These are phyloP conservation scores for Colletotrichum horii DNA, from an alignment of 2,329 filamentous ascomycete genomes.

Conservation along the genomic window DNA sequence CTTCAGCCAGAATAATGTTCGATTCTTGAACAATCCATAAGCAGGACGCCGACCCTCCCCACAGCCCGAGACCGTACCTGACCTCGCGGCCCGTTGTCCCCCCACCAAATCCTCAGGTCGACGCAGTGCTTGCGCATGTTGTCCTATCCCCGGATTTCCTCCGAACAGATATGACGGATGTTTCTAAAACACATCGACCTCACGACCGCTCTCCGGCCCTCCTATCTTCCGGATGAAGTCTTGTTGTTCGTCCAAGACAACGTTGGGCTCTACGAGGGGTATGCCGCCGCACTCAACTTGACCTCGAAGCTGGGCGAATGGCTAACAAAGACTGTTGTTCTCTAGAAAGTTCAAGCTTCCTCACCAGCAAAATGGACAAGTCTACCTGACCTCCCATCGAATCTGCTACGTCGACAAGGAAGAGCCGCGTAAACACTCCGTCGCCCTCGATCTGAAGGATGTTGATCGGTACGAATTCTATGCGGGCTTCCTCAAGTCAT, in stretches of 20 bases:
- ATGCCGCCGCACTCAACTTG: conserved; percentile 41
- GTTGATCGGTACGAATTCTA: conserved; percentile 92
- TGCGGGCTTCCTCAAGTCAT: conserved; percentile 93
- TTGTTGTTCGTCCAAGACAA: conserved; percentile 97
- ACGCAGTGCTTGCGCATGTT: not conserved
- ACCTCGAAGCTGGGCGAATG: not conserved
- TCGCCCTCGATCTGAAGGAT: conserved; percentile 86
- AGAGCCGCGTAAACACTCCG: conserved; percentile 83
- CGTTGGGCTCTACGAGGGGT: conserved; percentile 98
- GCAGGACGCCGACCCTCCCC: not conserved
- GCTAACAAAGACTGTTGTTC: not conserved
- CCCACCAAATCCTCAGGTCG: not conserved
- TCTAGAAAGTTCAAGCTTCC: conserved; percentile 91
- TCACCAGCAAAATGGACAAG: conserved; percentile 92
- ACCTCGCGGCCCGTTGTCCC: not conserved
- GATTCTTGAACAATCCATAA: not conserved
- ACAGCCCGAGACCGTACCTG: not conserved
- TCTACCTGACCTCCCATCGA: conserved; percentile 94
- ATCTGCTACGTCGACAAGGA: conserved; percentile 92
- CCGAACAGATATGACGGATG: conserved; percentile 73
- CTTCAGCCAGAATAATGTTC: not conserved
- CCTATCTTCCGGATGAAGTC: conserved; percentile 90
- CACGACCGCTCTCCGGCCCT: conserved; percentile 93
- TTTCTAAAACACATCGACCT: conserved; percentile 95
- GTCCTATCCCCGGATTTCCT: not conserved